phyloP scores from a whole-genome alignment of 1,284 basidiomycete species.

The Ustilago loliicola region DNA sequence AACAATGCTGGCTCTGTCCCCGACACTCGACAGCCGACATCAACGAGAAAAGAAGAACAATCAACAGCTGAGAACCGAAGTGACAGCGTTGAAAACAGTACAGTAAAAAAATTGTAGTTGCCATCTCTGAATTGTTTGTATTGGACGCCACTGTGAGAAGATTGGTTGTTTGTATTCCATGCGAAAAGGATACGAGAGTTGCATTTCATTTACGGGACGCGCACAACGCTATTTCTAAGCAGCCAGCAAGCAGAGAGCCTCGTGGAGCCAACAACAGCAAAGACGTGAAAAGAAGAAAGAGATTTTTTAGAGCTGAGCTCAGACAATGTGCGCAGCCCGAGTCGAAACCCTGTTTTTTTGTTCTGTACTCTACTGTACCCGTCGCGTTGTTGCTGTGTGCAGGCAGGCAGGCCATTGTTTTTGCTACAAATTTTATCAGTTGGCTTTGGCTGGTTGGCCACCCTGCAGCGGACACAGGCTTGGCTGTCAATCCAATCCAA shows the following conservation, averaged over 20 bases:
- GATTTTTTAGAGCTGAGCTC: slow-evolving; percentile 6
- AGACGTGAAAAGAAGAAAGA: no score
- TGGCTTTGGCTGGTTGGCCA: no score
- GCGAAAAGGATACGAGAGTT: neutral
- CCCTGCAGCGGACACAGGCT: neutral
- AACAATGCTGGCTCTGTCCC: no score
- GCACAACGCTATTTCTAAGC: slow-evolving; percentile 2
- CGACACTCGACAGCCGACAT: neutral
- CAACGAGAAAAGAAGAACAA: neutral
- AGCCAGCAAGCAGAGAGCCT: neutral
- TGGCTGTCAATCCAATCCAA: neutral
- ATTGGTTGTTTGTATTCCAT: neutral
- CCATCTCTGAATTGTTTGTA: slow-evolving; percentile 2
- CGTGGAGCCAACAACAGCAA: neutral
- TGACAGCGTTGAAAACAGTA: neutral
- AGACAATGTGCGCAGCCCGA: neutral
- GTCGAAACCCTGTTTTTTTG: neutral
- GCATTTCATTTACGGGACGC: slow-evolving; percentile 6
- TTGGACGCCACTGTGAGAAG: slow-evolving; percentile 14
- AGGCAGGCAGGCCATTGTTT: neutral
- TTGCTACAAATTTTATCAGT: slow-evolving; percentile 6
- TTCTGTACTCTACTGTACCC: no score
- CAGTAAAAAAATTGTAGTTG: neutral
- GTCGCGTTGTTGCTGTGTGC: no score
- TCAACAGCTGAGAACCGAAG: neutral